These are phyloP conservation scores for Boletus sp. DNA, from an alignment of 768 basidiomycete genomes.

Conservation along the genomic window DNA sequence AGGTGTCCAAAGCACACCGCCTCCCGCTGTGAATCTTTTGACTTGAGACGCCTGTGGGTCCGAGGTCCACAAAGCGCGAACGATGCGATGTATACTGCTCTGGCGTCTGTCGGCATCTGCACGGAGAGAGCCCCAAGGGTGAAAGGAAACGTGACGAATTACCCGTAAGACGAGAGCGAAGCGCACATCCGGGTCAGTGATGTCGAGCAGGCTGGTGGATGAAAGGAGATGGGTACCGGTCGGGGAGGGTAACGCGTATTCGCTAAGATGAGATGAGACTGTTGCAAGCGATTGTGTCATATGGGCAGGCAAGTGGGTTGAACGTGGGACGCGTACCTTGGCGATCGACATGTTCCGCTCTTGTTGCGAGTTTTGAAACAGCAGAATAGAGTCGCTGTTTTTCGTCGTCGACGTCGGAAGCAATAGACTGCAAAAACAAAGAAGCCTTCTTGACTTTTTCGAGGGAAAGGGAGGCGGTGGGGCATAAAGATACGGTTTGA, in stretches of 20 bases:
- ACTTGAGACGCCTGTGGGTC: constrained; percentile 26
- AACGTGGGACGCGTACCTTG: constrained; percentile 37
- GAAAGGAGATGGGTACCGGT: constrained; percentile 51
- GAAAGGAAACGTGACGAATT: constrained; percentile 68
- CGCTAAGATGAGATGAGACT: constrained; percentile 45
- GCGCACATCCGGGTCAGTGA: constrained; percentile 37
- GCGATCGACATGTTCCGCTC: constrained; percentile 41
- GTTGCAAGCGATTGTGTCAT: constrained; percentile 30
- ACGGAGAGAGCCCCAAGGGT: constrained; percentile 71
- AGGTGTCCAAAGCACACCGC: constrained; percentile 64
- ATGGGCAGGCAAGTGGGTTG: neutral
- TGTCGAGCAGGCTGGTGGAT: constrained; percentile 29
- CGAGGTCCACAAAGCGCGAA: constrained; percentile 45
- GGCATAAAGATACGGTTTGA: constrained; percentile 21
- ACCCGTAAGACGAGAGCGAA: constrained; percentile 50
- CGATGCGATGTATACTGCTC: constrained; percentile 46
- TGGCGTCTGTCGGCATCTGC: constrained; percentile 59
- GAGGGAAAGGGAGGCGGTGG: constrained; percentile 34
- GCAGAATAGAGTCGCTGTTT: constrained; percentile 39
- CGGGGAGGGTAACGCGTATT: constrained; percentile 42
- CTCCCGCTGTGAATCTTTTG: constrained; percentile 52
- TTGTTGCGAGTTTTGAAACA: constrained; percentile 35
- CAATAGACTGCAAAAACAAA: constrained; percentile 28
- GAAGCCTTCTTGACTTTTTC: constrained; percentile 32
- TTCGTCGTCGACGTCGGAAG: constrained; percentile 34